These are phyloP conservation scores for Cyclotella baltica DNA, from an alignment of 108 stramenopile species.

Conservation along the genomic window DNA sequence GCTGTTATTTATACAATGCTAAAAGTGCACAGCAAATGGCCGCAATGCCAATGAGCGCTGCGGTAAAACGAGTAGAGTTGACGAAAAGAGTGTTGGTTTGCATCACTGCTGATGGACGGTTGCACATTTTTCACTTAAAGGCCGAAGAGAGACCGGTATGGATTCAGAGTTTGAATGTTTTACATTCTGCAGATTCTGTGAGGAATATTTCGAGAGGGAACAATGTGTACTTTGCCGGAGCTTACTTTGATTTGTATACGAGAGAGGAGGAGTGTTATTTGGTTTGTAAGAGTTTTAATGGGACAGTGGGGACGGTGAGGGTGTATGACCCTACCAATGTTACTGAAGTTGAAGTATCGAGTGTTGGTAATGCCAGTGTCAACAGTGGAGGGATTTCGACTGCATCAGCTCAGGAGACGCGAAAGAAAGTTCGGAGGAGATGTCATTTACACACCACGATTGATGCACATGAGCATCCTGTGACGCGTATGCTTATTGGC, in stretches of 20 bases:
- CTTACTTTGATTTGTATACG: conserved; percentile 51
- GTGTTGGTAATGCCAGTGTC: conserved; percentile 19
- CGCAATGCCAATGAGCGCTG: conserved; percentile 46
- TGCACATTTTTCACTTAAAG: conserved; percentile 47
- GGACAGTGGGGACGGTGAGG: conserved; percentile 40
- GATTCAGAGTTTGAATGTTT: conserved; percentile 42
- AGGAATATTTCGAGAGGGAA: conserved; percentile 47
- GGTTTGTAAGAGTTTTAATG: conserved; percentile 52
- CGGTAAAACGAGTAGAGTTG: conserved; percentile 49
- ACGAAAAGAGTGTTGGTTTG: conserved; percentile 40
- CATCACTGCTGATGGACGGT: conserved; percentile 45
- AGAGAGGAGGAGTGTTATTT: conserved; percentile 36
- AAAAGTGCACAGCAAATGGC: conserved; percentile 35
- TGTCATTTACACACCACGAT: conserved; percentile 46
- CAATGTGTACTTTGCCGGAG: conserved; percentile 38
- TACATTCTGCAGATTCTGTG: conserved; percentile 47
- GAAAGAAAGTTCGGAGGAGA: conserved; percentile 30
- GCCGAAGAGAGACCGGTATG: conserved; percentile 23
- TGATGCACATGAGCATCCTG: conserved; percentile 50
- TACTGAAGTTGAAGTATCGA: conserved; percentile 18
- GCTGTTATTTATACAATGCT: conserved; percentile 45
- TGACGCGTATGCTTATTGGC: conserved; percentile 52
- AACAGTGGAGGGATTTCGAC: not conserved
- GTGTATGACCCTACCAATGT: conserved; percentile 51
- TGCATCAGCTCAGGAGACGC: not conserved